Evolutionary conservation across 2,329 filamentous ascomycete genomes (phyloP).

Genomic region (Blastomyces emzantsi): DNA sequence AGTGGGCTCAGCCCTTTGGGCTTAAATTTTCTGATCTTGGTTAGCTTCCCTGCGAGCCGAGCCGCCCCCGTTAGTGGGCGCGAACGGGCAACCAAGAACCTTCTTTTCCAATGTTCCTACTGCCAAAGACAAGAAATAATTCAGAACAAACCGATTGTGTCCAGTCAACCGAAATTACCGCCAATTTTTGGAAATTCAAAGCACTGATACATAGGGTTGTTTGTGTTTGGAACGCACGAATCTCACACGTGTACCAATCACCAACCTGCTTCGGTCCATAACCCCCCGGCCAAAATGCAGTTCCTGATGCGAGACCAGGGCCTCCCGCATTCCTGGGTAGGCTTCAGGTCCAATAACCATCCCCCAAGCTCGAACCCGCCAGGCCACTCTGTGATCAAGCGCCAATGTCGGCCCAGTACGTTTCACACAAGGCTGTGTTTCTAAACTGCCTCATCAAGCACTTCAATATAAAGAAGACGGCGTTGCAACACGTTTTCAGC

Average conservation of each 20-base stretch:
- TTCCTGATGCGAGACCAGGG: not conserved
- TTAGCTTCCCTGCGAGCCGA: not conserved
- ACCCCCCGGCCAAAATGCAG: not conserved
- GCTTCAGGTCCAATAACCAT: not conserved
- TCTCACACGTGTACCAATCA: not conserved
- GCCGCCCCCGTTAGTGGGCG: not conserved
- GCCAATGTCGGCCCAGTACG: not conserved
- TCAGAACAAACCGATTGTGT: not conserved
- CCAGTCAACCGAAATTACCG: not conserved
- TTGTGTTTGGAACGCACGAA: not conserved
- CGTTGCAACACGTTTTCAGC: not conserved
- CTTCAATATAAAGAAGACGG: not conserved
- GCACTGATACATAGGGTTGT: not conserved
- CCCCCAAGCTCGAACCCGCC: not conserved
- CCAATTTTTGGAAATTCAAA: not conserved
- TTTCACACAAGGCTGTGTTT: conserved; percentile 1
- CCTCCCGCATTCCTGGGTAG: not conserved
- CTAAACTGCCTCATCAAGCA: not conserved
- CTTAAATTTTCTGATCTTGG: not conserved
- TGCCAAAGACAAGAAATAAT: not conserved
- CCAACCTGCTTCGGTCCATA: not conserved
- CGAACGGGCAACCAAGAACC: not conserved
- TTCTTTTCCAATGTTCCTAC: not conserved
- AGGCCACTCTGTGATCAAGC: not conserved
- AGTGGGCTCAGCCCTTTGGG: not conserved